Evolutionary conservation across 2,329 filamentous ascomycete genomes (phyloP).

Genomic region (Dactylellina leptospora): DNA sequence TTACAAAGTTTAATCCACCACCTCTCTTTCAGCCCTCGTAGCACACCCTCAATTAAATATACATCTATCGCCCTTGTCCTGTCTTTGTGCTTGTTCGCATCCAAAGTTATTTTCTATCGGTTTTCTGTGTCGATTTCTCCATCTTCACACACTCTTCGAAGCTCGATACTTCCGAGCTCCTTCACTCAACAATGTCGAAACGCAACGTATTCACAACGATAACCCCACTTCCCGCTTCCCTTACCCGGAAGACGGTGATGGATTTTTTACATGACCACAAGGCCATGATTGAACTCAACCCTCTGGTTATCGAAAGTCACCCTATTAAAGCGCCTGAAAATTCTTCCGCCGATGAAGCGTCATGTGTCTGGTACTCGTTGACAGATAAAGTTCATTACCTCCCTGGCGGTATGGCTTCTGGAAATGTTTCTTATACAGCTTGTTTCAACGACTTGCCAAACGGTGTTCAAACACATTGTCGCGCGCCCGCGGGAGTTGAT

Average conservation of each 20-base stretch:
- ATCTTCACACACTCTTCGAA: no score
- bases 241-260: conserved; percentile 75
- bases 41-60: background rate
- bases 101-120: no score
- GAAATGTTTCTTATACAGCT: conserved; percentile 78
- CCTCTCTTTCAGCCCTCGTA: background rate
- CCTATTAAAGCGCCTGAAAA: conserved; percentile 73
- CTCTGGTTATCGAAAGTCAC: conserved; percentile 77
- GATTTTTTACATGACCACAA: conserved; percentile 79
- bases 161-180: background rate
- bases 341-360: conserved; percentile 74
- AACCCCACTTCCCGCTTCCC: conserved; percentile 75
- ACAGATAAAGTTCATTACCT: conserved; percentile 80
- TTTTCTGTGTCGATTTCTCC: no score
- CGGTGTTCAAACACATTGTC: conserved; percentile 83
- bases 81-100: no score
- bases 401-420: conserved; percentile 71
- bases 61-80: background rate
- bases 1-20: background rate
- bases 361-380: conserved; percentile 79
- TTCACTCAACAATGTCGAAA: conserved; percentile 69
- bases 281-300: conserved; percentile 88
- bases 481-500: conserved; percentile 81
- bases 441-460: conserved; percentile 78
- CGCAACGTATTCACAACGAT: conserved; percentile 77